Base-by-base conservation (phyloP, 2,329 filamentous ascomycete genomes). In the Ciborinia camelliae region DNA sequence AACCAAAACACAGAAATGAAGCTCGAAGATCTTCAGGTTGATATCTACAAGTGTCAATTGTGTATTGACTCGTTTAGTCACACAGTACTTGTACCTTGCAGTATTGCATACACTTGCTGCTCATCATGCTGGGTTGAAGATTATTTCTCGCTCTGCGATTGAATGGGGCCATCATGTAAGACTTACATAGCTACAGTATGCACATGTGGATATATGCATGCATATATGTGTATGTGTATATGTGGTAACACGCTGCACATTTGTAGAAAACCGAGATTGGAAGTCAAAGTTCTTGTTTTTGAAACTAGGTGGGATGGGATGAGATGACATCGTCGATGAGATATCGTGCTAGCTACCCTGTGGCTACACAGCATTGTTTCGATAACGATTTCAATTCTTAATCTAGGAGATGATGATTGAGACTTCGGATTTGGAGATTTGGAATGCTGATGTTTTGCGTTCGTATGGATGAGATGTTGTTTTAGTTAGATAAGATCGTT, bases 21-120 rank as follows among this genome's bases (percentile, higher is more conserved):
- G 7, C 14, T 20, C 47, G 28, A 35, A 26, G n/a, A 58, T 58
- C 55, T 20, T 58, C 4, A 58, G 39, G 28, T 12, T 5, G 6
- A 7, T 6, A 35, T 5, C 35, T 47, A 10, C 5, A 6, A 58
- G 23, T 8, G 15, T 7, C 10, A 18, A 18, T 43, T 43, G 20
- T 15, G 18, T 35, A 28, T 10, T 9, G n/a, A 58, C 55, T 10
- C 41, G 55, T 47, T 58, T 35, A n/a, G 55, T 47, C 41, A 35
- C 47, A 23, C 4, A 26, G 20, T 20, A 58, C 54, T 23, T 58
- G 55, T 58, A 58, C 55, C 55, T 58, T 58, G 55, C 41, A 58
- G 41, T 47, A 26, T 47, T 47, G 54, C 41, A 35, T 7, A 26
- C 14, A 2, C 30, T 12, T 10, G 8, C 8, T n/a, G 30, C 18